These are phyloP conservation scores for Schizosaccharomyces lindneri DNA, from an alignment of 805 yeast genomes.

Conservation along the genomic window DNA sequence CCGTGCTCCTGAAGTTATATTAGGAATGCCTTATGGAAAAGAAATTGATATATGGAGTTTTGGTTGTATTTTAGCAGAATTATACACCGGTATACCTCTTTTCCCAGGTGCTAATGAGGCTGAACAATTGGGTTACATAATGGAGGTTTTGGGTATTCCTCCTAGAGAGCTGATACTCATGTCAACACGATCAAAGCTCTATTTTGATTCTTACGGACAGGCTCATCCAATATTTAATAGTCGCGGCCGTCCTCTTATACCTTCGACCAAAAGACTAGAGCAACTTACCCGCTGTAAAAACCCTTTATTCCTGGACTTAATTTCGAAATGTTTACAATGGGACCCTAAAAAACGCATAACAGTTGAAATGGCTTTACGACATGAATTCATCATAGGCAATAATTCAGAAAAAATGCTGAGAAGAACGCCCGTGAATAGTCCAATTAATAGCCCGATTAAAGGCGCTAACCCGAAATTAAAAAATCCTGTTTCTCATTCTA, in stretches of 20 bases:
- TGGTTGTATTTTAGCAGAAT: constrained; percentile 89
- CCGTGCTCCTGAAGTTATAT: constrained; percentile 83
- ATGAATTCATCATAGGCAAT: constrained; percentile 14
- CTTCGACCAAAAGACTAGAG: not conserved
- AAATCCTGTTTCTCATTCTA: not conserved
- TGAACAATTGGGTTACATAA: constrained; percentile 70
- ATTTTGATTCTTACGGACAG: constrained; percentile 15
- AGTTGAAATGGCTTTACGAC: constrained; percentile 16
- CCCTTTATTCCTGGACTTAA: constrained; percentile 12
- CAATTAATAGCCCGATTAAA: too few relatives aligned
- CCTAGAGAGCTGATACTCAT: constrained; percentile 17
- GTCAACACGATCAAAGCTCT: constrained; percentile 15
- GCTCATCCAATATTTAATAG: constrained; percentile 8
- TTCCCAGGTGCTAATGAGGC: constrained; percentile 84
- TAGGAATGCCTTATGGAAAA: constrained; percentile 54
- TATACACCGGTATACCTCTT: constrained; percentile 82
- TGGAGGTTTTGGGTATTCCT: constrained; percentile 79
- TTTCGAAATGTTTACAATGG: constrained; percentile 48
- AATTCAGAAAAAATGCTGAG: not conserved
- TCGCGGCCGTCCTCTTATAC: not conserved
- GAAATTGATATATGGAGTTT: constrained; percentile 94
- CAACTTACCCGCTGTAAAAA: not conserved
- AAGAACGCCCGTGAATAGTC: too few relatives aligned
- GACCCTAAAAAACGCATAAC: constrained; percentile 29
- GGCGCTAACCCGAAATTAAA: too few relatives aligned